A percentile compares a stretch with the other conserved stretches of the same genome.
Evolutionary conservation across 495 filamentous ascomycete genomes (phyloP).

Genomic region (Hypoxylon intermedium): DNA sequence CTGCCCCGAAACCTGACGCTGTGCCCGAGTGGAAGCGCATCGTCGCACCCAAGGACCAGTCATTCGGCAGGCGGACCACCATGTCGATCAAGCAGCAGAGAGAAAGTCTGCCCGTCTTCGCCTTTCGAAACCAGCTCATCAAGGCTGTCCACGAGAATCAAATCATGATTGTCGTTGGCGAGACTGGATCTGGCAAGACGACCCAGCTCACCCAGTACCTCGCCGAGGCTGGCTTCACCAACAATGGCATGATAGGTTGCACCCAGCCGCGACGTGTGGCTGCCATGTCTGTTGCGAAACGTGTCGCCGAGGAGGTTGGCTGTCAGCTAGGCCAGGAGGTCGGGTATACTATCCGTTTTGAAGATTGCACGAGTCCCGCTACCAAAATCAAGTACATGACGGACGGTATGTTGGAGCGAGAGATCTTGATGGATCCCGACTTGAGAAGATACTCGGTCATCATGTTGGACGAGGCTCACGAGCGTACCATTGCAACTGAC

Average conservation of each 20-base stretch:
- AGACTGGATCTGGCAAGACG: conserved; percentile 97
- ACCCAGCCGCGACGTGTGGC: conserved; percentile 97
- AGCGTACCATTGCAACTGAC: conserved; percentile 95
- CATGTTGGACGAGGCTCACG: conserved; percentile 98
- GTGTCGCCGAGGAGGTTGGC: conserved; percentile 95
- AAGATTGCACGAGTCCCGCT: conserved; percentile 87
- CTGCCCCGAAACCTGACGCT: conserved; percentile 57
- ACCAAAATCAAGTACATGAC: conserved; percentile 99
- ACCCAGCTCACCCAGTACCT: conserved; percentile 96
- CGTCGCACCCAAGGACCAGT: conserved; percentile 79
- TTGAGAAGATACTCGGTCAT: conserved; percentile 90
- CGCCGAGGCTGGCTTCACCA: conserved; percentile 88
- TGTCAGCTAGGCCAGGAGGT: conserved; percentile 90
- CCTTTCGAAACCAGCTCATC: conserved; percentile 85
- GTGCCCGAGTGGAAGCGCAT: conserved; percentile 94
- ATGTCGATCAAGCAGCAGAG: conserved; percentile 96
- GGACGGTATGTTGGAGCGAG: conserved; percentile 95
- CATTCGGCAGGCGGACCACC: conserved; percentile 83
- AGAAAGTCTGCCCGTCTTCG: conserved; percentile 88
- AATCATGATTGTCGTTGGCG: conserved; percentile 92
- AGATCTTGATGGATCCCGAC: conserved; percentile 89
- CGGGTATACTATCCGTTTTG: conserved; percentile 97
- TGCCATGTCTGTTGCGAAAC: conserved; percentile 95
- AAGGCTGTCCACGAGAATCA: conserved; percentile 89
- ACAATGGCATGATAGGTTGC: conserved; percentile 92